Evolutionary conservation across 2,329 filamentous ascomycete genomes (phyloP).

Genomic region (Conoideocrella luteorostrata): DNA sequence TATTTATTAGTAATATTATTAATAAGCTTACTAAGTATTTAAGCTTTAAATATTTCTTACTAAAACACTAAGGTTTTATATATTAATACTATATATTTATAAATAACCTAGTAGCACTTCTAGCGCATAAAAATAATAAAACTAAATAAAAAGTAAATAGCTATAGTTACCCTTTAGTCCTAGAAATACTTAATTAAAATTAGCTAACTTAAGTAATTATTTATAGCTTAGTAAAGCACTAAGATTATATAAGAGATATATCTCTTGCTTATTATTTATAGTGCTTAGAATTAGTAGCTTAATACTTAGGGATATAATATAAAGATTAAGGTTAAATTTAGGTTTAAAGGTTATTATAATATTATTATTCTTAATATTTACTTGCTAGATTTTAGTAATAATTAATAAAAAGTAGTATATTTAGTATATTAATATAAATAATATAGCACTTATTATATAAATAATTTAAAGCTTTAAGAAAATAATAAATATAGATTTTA

Average conservation of each 20-base stretch:
- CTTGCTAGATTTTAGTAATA: not conserved
- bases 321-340: slow-evolving; percentile 8
- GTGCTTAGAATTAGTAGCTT: slow-evolving; percentile 2
- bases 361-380: slow-evolving; percentile 17
- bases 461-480: slow-evolving; percentile 15
- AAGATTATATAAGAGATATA: slow-evolving; percentile 12
- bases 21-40: not conserved
- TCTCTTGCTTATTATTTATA: slow-evolving; percentile 3
- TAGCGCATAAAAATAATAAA: slow-evolving; percentile 15
- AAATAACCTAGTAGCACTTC: slow-evolving; percentile 18
- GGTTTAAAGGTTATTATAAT: slow-evolving; percentile 15
- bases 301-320: not conserved
- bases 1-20: slow-evolving; percentile 12
- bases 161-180: not conserved
- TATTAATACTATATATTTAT: slow-evolving; percentile 13
- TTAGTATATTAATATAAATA: slow-evolving; percentile 13
- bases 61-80: slow-evolving; percentile 16
- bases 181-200: slow-evolving; percentile 13
- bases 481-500: not conserved
- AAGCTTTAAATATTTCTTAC: slow-evolving; percentile 2
- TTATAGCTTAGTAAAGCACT: slow-evolving; percentile 9
- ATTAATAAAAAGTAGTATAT: not conserved
- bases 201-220: slow-evolving; percentile 11
- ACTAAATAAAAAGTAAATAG: slow-evolving; percentile 15
- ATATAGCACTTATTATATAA: slow-evolving; percentile 14